Percentiles rank a stretch among this genome's conserved stretches.
Evolutionary conservation across 805 yeast genomes (phyloP).

Genomic region (Groenewaldozyma tartarivorans): DNA sequence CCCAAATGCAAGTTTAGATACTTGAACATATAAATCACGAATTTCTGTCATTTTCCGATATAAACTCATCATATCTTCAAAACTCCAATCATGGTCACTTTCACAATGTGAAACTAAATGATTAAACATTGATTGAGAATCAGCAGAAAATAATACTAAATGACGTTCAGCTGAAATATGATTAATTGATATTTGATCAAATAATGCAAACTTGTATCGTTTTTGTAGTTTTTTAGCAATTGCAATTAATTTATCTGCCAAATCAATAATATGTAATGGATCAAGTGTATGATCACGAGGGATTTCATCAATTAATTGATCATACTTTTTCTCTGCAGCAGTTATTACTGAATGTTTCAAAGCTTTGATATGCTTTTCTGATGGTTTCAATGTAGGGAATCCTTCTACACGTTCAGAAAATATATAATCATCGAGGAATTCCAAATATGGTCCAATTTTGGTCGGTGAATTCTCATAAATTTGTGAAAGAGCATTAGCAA

Average conservation of each 20-base stretch:
- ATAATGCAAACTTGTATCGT: conserved; percentile 49
- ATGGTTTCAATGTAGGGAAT: conserved; percentile 29
- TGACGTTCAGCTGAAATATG: conserved; percentile 25
- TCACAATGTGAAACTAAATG: conserved; percentile 20
- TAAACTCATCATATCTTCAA: conserved; percentile 48
- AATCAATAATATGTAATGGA: conserved; percentile 45
- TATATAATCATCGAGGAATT: conserved; percentile 41
- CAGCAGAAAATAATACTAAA: conserved; percentile 24
- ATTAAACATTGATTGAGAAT: conserved; percentile 26
- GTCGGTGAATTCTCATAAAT: conserved; percentile 41
- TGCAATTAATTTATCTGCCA: conserved; percentile 44
- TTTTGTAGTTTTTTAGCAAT: conserved; percentile 46
- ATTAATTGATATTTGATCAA: conserved; percentile 48
- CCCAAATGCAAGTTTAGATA: conserved; percentile 33
- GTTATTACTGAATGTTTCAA: conserved; percentile 24
- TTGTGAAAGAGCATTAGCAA: conserved; percentile 32
- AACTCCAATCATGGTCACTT: conserved; percentile 24
- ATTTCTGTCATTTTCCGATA: conserved; percentile 46
- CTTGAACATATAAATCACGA: conserved; percentile 40
- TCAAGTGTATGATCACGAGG: conserved; percentile 51
- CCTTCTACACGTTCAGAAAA: conserved; percentile 38
- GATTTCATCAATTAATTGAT: conserved; percentile 35
- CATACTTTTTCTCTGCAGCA: conserved; percentile 37
- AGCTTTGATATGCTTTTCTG: conserved; percentile 36
- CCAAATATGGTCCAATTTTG: conserved; percentile 44